Conservation (phyloP, 257 asterid genomes). For the Paulownia fortunei region DNA sequence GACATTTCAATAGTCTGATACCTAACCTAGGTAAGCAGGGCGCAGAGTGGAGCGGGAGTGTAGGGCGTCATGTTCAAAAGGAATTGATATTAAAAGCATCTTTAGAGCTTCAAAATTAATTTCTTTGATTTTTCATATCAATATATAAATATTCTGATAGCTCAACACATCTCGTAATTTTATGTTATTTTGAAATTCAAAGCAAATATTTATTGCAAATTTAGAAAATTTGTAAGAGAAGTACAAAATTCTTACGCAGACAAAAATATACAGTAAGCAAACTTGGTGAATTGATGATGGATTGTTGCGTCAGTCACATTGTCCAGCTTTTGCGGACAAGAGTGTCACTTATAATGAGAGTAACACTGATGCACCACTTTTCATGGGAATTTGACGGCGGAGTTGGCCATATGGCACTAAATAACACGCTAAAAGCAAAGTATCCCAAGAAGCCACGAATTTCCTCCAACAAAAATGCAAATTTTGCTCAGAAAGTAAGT, state of each 20-base stretch:
- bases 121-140: neutral
- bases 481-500: neutral
- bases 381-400: neutral
- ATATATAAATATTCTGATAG: neutral
- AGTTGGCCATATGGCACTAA: neutral
- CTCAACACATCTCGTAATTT: neutral
- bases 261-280: neutral
- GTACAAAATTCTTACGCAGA: neutral
- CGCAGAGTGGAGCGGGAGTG: neutral
- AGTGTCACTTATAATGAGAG: neutral
- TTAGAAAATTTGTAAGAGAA: no score
- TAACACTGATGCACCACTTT: neutral
- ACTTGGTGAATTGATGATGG: neutral
- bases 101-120: neutral
- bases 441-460: neutral
- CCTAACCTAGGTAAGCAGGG: neutral
- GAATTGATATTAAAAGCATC: neutral
- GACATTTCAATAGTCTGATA: neutral
- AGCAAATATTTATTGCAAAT: no score
- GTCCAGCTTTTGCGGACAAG: neutral
- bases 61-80: neutral
- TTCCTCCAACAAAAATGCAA: neutral
- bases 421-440: neutral
- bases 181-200: no score
- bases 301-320: conserved; percentile 1